Base-by-base conservation (phyloP, 441 rosid genomes). In the Jatropha multifida region DNA sequence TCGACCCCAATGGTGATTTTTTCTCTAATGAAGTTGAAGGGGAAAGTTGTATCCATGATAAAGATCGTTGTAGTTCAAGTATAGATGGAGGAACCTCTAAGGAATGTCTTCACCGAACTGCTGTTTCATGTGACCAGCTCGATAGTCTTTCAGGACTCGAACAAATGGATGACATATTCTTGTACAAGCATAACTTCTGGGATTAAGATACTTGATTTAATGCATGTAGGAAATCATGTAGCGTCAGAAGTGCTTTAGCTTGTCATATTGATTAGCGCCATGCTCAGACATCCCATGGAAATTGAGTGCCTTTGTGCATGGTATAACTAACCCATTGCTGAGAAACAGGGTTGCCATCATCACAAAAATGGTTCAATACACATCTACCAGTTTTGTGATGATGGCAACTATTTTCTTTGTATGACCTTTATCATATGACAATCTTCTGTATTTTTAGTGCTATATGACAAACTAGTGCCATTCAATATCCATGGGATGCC, bases 181-280 rank as follows among this genome's bases (percentile, higher is more conserved):
- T 89, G 98, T 93, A 90, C 85, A 65, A 74, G 75, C 84, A 70
- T 75, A 80, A 84, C 85, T 70, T 78, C 82, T 83, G 89, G 80
- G 74, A 75, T 83, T 83, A 76, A 79, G 80, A 83, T 86, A 68
- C 81, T 81, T 84, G 73, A 69, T 83, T 81, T 77, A 66, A 73
- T 63, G 69, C 74, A 56, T 74, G 73, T 81, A 72, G 79, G 79
- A 79, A 58, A 70, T 76, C 80, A 76, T 78, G 46, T 82, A 77
- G 83, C 77, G 69, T 77, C 78, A 69, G 51, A 76, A 74, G 76
- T 78, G 75, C 69, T 76, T 61, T 81, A 75, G 75, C 68, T 56
- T 69, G 70, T 81, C 64, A 67, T 76, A 63, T 70, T 41, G 69
- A 70, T 69, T 73, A 55, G 60, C 55, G 71, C 78, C 78, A 78